These are phyloP conservation scores for Salvia miltiorrhiza DNA, from an alignment of 257 asterid species.

Conservation along the genomic window DNA sequence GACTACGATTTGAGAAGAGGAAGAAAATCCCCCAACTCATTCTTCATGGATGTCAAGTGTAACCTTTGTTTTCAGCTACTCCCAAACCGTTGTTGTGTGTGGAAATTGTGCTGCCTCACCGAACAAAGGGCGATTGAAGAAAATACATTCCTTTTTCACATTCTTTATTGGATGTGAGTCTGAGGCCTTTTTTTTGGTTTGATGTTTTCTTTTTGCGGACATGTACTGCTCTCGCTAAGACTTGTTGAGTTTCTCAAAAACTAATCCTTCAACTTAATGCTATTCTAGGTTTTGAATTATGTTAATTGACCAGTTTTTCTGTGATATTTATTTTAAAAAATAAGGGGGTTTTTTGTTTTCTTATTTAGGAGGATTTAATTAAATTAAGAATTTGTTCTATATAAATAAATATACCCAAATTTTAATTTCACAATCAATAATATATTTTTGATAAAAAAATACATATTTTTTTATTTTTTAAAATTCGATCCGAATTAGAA, in stretches of 20 bases:
- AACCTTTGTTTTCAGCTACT: conserved; percentile 16
- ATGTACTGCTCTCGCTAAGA: not conserved
- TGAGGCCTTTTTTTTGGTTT: not conserved
- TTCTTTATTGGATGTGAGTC: not conserved
- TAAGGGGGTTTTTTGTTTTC: no score
- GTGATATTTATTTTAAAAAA: no score
- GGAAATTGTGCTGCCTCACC: conserved; percentile 46
- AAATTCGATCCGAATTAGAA: no score
- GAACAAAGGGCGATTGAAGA: conserved; percentile 60
- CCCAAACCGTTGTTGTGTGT: conserved; percentile 21
- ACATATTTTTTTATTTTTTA: no score
- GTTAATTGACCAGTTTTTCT: not conserved
- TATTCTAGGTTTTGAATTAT: not conserved
- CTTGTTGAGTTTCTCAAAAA: not conserved
- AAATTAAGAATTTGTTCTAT: no score
- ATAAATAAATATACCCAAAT: no score
- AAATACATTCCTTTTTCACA: not conserved
- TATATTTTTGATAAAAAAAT: no score
- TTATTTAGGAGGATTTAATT: no score
- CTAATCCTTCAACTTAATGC: not conserved
- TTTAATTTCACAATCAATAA: no score
- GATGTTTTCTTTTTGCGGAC: not conserved
- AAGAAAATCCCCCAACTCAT: no score
- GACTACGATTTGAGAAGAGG: no score
- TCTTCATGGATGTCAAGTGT: conserved; percentile 56